Conservation (phyloP, 192 early-diverging fungal genomes). For the Geranomyces michiganensis region DNA sequence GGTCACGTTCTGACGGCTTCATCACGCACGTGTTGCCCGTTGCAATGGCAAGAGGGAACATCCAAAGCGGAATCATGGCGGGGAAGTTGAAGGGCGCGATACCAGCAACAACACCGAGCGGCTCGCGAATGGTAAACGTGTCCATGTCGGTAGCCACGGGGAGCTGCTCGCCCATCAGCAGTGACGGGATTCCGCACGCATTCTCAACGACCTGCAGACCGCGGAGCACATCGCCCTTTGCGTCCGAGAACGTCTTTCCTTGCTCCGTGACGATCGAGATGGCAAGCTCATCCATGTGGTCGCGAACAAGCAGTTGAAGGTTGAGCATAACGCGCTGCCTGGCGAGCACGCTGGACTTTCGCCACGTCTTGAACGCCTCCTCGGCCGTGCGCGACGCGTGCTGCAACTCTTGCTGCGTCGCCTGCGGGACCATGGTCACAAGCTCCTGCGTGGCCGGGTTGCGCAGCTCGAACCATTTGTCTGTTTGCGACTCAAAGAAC, state of each 20-base stretch:
- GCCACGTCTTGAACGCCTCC: conserved; percentile 85
- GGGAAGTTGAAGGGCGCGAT: conserved; percentile 98
- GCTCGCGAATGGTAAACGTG: conserved; percentile 91
- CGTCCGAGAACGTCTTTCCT: conserved; percentile 92
- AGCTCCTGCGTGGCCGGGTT: conserved; percentile 96
- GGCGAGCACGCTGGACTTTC: conserved; percentile 76
- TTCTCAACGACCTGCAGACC: conserved; percentile 90
- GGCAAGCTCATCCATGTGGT: conserved; percentile 79
- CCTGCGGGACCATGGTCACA: conserved; percentile 82
- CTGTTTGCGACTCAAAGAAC: conserved; percentile 83
- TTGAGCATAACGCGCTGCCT: conserved; percentile 93
- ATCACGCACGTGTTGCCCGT: conserved; percentile 89
- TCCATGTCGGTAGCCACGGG: conserved; percentile 93
- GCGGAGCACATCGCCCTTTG: conserved; percentile 88
- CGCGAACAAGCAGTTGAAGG: conserved; percentile 80
- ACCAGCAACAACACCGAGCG: conserved; percentile 88
- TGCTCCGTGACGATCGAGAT: conserved; percentile 84
- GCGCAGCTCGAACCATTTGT: conserved; percentile 84
- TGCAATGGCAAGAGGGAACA: conserved; percentile 94
- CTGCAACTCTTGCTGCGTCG: conserved; percentile 81
- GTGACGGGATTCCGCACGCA: conserved; percentile 76
- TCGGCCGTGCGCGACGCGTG: conserved; percentile 72
- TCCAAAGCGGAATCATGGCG: conserved; percentile 87
- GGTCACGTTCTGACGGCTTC: conserved; percentile 94
- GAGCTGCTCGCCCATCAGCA: conserved; percentile 80